phyloP scores from a whole-genome alignment of 2,329 filamentous ascomycete species.

The Diaporthe aspalathi region DNA sequence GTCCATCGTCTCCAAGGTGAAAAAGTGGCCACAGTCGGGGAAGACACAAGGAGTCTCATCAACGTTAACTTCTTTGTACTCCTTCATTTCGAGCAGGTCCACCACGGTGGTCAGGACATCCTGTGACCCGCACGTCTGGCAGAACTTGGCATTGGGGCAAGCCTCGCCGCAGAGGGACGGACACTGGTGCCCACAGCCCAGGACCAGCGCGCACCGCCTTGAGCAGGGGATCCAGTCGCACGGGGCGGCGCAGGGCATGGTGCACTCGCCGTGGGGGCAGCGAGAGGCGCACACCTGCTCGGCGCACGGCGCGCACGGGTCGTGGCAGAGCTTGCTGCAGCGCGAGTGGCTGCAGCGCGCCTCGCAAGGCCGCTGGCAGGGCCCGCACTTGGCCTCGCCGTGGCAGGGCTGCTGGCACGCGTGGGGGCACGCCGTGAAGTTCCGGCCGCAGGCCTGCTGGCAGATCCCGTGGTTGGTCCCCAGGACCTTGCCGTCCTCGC shows the following conservation, averaged over 20 bases:
- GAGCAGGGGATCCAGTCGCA: slow-evolving; percentile 76
- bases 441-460: slow-evolving; percentile 59
- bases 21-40: slow-evolving; percentile 71
- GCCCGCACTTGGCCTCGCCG: slow-evolving; percentile 55
- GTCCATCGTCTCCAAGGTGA: slow-evolving; percentile 71
- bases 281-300: slow-evolving; percentile 63
- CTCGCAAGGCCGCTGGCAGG: slow-evolving; percentile 64
- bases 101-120: slow-evolving; percentile 60
- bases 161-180: slow-evolving; percentile 73
- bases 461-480: slow-evolving; percentile 60
- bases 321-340: slow-evolving; percentile 66
- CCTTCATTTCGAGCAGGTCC: slow-evolving; percentile 66
- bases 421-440: slow-evolving; percentile 67
- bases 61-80: slow-evolving; percentile 69
- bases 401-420: slow-evolving; percentile 66
- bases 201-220: slow-evolving; percentile 62
- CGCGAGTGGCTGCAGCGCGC: slow-evolving; percentile 66
- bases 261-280: slow-evolving; percentile 48
- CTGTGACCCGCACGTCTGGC: slow-evolving; percentile 64
- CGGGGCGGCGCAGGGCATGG: slow-evolving; percentile 72
- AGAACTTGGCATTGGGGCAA: slow-evolving; percentile 65
- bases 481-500: slow-evolving; percentile 46
- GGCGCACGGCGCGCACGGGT: slow-evolving; percentile 72
- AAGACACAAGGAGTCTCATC: slow-evolving; percentile 71
- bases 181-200: slow-evolving; percentile 71